phyloP scores from a whole-genome alignment of 352 stramenopile species.

The Pythium aquatile region DNA sequence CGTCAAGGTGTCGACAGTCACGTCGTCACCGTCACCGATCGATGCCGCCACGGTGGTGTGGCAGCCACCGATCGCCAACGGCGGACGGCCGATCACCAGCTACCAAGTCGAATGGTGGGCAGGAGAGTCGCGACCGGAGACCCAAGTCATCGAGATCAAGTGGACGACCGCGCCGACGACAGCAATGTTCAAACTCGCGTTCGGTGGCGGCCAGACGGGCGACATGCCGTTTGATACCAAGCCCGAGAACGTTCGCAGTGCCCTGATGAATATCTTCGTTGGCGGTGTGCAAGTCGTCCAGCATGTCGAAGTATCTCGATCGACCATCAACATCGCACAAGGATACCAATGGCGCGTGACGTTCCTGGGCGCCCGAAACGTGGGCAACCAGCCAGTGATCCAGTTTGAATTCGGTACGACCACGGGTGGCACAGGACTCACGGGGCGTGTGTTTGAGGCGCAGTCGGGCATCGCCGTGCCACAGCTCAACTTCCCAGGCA shows the following conservation, averaged over 20 bases:
- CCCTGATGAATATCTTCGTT: constrained; percentile 86
- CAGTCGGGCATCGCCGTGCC: constrained; percentile 45
- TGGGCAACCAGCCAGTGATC: constrained; percentile 60
- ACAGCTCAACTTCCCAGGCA: constrained; percentile 48
- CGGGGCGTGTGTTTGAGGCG: constrained; percentile 49
- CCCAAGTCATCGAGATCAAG: constrained; percentile 86
- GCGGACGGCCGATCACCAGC: constrained; percentile 61
- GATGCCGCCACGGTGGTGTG: constrained; percentile 63
- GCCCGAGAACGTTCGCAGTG: constrained; percentile 77
- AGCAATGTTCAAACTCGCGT: constrained; percentile 69
- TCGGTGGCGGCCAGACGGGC: constrained; percentile 64
- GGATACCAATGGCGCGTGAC: constrained; percentile 61
- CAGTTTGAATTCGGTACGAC: constrained; percentile 44
- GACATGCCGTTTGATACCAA: constrained; percentile 72
- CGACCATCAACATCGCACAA: constrained; percentile 43
- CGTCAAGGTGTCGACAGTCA: constrained; percentile 62
- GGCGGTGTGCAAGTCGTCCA: constrained; percentile 20
- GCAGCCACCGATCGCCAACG: constrained; percentile 55
- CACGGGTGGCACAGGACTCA: constrained; percentile 27
- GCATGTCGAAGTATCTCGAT: constrained; percentile 48
- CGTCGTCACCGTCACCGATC: constrained; percentile 44
- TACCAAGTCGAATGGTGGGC: constrained; percentile 88
- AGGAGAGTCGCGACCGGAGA: constrained; percentile 41
- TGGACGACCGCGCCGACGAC: constrained; percentile 62
- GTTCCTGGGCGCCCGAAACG: constrained; percentile 26